A percentile compares a stretch with the other conserved stretches of the same genome.
These are phyloP conservation scores for Pezicula rhizophila DNA, from an alignment of 2,329 filamentous ascomycete genomes.

Conservation along the genomic window DNA sequence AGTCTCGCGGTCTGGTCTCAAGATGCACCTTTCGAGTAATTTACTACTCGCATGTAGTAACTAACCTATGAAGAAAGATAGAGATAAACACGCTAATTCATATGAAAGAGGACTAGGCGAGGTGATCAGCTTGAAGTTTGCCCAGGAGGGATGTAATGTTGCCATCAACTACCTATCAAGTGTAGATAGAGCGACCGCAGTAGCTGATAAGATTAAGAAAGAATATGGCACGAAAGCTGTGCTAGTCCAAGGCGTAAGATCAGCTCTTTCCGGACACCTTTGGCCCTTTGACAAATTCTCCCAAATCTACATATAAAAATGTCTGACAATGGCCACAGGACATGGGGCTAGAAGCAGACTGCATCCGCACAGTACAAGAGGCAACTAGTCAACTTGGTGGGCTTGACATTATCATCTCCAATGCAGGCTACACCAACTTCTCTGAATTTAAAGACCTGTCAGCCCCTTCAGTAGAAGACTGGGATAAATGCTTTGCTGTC, in stretches of 20 bases:
- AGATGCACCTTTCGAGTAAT: no score
- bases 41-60: no score
- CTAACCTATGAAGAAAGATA: neutral
- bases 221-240: conserved; percentile 47
- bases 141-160: conserved; percentile 55
- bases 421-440: conserved; percentile 39
- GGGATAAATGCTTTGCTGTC: conserved; percentile 46
- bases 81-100: neutral
- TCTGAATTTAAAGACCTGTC: conserved; percentile 18
- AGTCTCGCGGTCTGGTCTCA: no score
- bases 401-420: conserved; percentile 59
- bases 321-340: conserved; percentile 35
- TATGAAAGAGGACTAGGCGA: conserved; percentile 54
- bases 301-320: neutral
- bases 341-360: conserved; percentile 48
- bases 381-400: conserved; percentile 52
- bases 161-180: conserved; percentile 60
- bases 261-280: neutral
- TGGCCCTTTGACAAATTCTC: neutral
- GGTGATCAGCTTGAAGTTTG: conserved; percentile 54
- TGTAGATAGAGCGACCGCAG: conserved; percentile 45
- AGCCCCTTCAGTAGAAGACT: conserved; percentile 17
- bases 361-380: conserved; percentile 44
- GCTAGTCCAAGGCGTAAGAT: conserved; percentile 48
- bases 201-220: conserved; percentile 42